Evolutionary conservation across 2,329 filamentous ascomycete species (phyloP), one percentile per base, ranked within the genome.

Genomic region (Lasiodiplodia gonubiensis): DNA sequence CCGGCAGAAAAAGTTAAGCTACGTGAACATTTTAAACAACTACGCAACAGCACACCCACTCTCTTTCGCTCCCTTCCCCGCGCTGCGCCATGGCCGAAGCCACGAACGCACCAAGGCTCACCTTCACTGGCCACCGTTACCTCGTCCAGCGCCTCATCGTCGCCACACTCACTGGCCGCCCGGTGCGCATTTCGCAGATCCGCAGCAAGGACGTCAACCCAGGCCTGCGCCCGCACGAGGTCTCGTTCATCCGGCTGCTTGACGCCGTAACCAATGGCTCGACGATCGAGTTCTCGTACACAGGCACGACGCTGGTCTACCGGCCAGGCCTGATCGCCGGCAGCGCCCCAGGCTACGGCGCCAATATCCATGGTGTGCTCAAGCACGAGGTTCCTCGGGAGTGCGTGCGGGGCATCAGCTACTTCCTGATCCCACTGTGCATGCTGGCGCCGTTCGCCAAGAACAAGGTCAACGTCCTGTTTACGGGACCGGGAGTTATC

Each of bases 231-330:
- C 90, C 93, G 59, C 91, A 97, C 82, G 95, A 99, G 81, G 90
- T 98, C 74, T 98, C 95, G 55, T 94, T 99, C 80, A 87, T 99
- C 37, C 94, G 95, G 67, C 91, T 99, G 21, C 89, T 99, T 75
- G 95, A 98, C 80, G 87, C 92, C 72, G 86, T 99, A 74, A 99
- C 95, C 75, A 99, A 99, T 84, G 95, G 95, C 81, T 92, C 92
- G 68, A 89, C 91, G 67, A 93, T 98, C 82, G 94, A 97, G 75
- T 97, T 99, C 73, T 97, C 93, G 12, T 95, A 97, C 82, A 97
- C 93, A 1, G 95, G 95, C 76, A 98, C 95, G 0, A 94, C 93
- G 1, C 87, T 99, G 67, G 90, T 94, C 46, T 99, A 96, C 81
- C 91, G 92, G 71, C 95, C 95, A 0, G 95, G 95, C 42, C 84